A percentile compares a stretch with the other conserved stretches of the same genome.
These are phyloP conservation scores for Coemansia sp. DNA, from an alignment of 192 early-diverging fungal genomes.

Conservation along the genomic window DNA sequence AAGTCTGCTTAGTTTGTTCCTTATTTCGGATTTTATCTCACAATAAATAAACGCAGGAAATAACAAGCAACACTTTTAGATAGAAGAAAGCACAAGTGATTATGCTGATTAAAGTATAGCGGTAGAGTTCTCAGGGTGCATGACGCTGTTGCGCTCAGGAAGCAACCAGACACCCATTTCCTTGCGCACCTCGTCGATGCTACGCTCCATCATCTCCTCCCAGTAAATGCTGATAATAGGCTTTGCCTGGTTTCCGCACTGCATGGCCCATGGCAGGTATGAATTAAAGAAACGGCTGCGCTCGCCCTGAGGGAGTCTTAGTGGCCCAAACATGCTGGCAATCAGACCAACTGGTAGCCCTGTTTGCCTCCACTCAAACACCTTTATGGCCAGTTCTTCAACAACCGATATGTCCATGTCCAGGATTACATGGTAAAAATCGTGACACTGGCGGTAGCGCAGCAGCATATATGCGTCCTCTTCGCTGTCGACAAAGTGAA, in stretches of 20 bases:
- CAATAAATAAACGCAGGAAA: not conserved
- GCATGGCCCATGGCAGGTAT: slow-evolving; percentile 93
- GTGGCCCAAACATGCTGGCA: slow-evolving; percentile 78
- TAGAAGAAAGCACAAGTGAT: not conserved
- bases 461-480: slow-evolving; percentile 93
- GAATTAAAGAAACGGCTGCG: slow-evolving; percentile 60
- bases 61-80: slow-evolving; percentile 7
- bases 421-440: slow-evolving; percentile 90
- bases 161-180: slow-evolving; percentile 71
- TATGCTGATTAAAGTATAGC: slow-evolving; percentile 4
- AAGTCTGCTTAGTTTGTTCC: not conserved
- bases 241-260: slow-evolving; percentile 70
- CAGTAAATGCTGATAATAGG: slow-evolving; percentile 87
- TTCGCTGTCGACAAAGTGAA: slow-evolving; percentile 84
- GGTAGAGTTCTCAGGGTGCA: slow-evolving; percentile 25
- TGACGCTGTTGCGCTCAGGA: slow-evolving; percentile 42
- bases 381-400: slow-evolving; percentile 92
- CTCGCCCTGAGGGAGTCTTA: slow-evolving; percentile 64
- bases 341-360: slow-evolving; percentile 85
- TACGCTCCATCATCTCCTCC: slow-evolving; percentile 75
- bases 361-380: slow-evolving; percentile 90
- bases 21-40: not conserved
- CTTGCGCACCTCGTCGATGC: slow-evolving; percentile 67
- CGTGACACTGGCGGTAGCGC: slow-evolving; percentile 90
- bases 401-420: slow-evolving; percentile 79